Base-by-base conservation (phyloP, 768 basidiomycete genomes). In the Tricholoma terreum region DNA sequence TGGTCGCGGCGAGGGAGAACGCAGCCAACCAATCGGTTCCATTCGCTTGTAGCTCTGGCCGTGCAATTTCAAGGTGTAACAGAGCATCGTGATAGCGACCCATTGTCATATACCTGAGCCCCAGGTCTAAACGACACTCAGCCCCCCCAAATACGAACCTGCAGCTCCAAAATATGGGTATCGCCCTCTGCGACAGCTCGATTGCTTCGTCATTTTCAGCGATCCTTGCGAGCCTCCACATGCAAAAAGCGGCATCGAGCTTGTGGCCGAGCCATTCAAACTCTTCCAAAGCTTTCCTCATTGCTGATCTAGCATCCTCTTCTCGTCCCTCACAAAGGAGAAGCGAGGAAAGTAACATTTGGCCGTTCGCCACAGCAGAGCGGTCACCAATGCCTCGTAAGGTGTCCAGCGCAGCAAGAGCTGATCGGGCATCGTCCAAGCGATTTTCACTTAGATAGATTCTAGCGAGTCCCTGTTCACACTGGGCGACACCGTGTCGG, bases 1-100 rank as follows among this genome's bases (percentile, higher is more conserved):
- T 79, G 5, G 56, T 56, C n/a, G 24, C 11, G 11, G 48, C 6
- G 17, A 60, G 55, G 46, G 55, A 60, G 17, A 45, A 31, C 14
- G 54, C 42, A 10, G 59, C 59, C 19, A 33, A 22, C 7, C 24
- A 27, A 6, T 12, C 27, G 3, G 59, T 60, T 14, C 22, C 30
- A 27, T 60, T 60, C 31, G 9, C 21, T 33, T 33, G 42, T 30
- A 60, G 42, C 50, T 60, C 49, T n/a, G 50, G 55, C 21, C 59
- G 22, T 0, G 59, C 51, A 22, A 61, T 61, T 12, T 61, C 45
- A 43, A 61, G 45, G 34, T 56, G 49, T 17, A 61, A 34, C 3
- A 61, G n/a, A 6, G 59, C 59, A 42, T 61, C 59, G 14, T 52
- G 46, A 42, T 54, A 48, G 11, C 49, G 45, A 7, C 49, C 31